A percentile compares a stretch with the other conserved stretches of the same genome.
phyloP scores from a whole-genome alignment of 2,329 filamentous ascomycete genomes.

The Orbilia blumenaviensis region DNA sequence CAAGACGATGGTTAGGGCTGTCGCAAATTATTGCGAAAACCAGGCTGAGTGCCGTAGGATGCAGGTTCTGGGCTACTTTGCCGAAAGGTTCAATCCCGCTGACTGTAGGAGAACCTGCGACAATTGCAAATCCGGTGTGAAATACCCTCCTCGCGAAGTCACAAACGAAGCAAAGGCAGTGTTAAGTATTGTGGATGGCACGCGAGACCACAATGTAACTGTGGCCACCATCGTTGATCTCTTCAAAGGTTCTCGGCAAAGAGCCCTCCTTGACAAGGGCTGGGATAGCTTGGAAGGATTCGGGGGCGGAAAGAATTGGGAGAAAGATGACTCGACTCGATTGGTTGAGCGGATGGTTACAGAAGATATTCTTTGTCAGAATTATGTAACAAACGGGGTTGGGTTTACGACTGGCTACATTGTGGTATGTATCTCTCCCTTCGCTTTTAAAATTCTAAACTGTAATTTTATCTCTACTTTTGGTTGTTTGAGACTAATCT shows the following conservation, averaged over 20 bases:
- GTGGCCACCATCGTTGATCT: conserved; percentile 84
- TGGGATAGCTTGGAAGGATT: conserved; percentile 69
- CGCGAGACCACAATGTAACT: conserved; percentile 69
- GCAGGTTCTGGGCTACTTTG: conserved; percentile 93
- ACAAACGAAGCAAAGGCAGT: conserved; percentile 77
- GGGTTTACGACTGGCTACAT: conserved; percentile 81
- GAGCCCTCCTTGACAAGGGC: conserved; percentile 66
- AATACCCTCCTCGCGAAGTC: conserved; percentile 79
- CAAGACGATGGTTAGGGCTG: conserved; percentile 83
- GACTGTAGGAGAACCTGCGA: conserved; percentile 83
- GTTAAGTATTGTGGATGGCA: conserved; percentile 71
- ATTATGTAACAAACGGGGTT: conserved; percentile 71
- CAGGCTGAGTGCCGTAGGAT: conserved; percentile 84
- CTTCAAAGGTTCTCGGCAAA: conserved; percentile 75
- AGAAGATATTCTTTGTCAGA: conserved; percentile 77
- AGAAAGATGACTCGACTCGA: conserved; percentile 80
- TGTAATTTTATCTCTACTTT: neutral
- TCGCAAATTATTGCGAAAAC: conserved; percentile 90
- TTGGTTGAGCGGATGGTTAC: conserved; percentile 80
- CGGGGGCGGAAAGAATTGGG: conserved; percentile 75
- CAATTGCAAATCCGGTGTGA: conserved; percentile 79
- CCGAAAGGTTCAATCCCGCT: conserved; percentile 77
- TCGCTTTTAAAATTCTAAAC: conserved; percentile 41
- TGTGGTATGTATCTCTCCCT: conserved; percentile 64
- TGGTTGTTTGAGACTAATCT: neutral